Base-by-base conservation (phyloP, 345 rosid genomes). In the Eucalyptus erythrocorys region DNA sequence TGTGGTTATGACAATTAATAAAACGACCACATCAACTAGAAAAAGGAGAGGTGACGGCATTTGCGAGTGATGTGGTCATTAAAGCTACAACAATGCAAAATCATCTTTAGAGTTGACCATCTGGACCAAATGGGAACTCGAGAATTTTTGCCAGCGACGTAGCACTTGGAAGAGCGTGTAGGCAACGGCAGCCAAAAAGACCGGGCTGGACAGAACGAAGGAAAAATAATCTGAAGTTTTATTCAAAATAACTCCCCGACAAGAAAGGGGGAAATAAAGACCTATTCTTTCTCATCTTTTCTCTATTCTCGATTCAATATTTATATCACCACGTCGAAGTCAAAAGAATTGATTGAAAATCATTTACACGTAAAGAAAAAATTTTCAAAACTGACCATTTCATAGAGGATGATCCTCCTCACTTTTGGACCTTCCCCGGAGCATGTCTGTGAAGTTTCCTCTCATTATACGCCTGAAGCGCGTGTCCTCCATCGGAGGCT, bases 401-500 rank as follows among this genome's bases (percentile, higher is more conserved):
- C 90, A 92, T 71, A 89, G 88, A 48, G 95, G 90, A 91, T 94
- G 97, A 76, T 96, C 99, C 89, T 66, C 90, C 90, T 90, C 94
- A 21, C 79, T 86, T 81, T 88, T 96, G 47, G 94, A 76, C 94
- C 95, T 97, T 85, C 94, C 94, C 90, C 97, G 91, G 48, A 97
- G 96, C 98, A 96, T 96, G 88, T 96, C 99, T 1, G 97, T 91
- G 93, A 97, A 97, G 91, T 94, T 94, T 34, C 98, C 99, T 85
- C 95, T 95, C 98, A 97, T 96, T 91, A 97, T 97, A 61, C 98
- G 98, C 95, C 91, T 94, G 92, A 97, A 96, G 91, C 99, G 92
- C 7, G 97, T 97, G 91, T 96, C 99, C 91, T 97, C 99, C 47
- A 90, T 92, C 3, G 92, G 87, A 64, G 93, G 91, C 57, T 76